Conservation (phyloP, 2,329 filamentous ascomycete genomes). For the Epichloe gansuensis region DNA sequence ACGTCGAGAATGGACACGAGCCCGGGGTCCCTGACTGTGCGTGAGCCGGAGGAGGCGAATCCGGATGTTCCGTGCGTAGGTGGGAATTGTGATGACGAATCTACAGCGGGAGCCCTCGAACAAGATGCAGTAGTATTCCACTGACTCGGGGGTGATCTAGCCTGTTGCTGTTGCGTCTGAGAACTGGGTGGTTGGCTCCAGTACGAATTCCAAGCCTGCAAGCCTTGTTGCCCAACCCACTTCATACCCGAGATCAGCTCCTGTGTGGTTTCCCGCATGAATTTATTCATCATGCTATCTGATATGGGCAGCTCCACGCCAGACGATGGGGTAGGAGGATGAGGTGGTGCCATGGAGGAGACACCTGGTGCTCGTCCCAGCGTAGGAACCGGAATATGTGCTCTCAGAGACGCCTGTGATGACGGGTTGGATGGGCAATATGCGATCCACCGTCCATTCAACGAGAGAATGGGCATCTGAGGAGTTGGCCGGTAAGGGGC, state of each 20-base stretch:
- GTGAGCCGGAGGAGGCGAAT: conserved; percentile 37
- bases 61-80: conserved; percentile 50
- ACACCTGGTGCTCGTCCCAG: conserved; percentile 43
- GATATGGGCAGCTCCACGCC: conserved; percentile 59
- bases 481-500: conserved; percentile 22
- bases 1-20: conserved; percentile 65
- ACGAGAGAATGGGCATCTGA: conserved; percentile 53
- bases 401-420: conserved; percentile 56
- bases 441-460: conserved; percentile 64
- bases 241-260: conserved; percentile 62
- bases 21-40: conserved; percentile 50
- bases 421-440: conserved; percentile 63
- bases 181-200: conserved; percentile 47
- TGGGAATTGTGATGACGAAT: conserved; percentile 45
- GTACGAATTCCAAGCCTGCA: conserved; percentile 69
- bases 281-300: conserved; percentile 60
- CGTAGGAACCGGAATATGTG: conserved; percentile 44
- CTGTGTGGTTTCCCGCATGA: conserved; percentile 68
- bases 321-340: conserved; percentile 52
- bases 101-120: conserved; percentile 30
- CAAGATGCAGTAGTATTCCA: conserved; percentile 27
- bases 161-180: conserved; percentile 27
- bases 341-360: conserved; percentile 51
- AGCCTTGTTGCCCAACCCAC: conserved; percentile 65
- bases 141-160: conserved; percentile 33